A percentile compares a stretch with the other conserved stretches of the same genome.
These are phyloP conservation scores for Myxozyma monticola DNA, from an alignment of 805 yeast species.

Conservation along the genomic window DNA sequence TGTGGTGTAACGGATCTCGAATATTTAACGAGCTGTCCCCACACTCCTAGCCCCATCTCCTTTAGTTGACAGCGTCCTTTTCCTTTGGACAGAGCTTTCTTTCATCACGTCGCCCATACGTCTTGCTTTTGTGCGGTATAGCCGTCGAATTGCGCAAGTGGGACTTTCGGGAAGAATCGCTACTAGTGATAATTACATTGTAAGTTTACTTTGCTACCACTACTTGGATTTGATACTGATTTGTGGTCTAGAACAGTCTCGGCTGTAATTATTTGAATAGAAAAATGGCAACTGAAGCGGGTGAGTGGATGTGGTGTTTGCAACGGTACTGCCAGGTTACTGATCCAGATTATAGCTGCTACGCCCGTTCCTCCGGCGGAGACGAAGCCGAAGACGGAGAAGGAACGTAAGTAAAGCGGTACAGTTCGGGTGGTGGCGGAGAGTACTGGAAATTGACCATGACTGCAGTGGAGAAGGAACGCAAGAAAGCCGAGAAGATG, in stretches of 20 bases:
- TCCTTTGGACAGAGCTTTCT: neutral
- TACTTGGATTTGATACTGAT: neutral
- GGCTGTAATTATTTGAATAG: neutral
- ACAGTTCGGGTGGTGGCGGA: neutral
- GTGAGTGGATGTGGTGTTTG: neutral
- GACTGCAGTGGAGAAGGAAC: conserved; percentile 66
- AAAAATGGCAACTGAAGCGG: conserved; percentile 21
- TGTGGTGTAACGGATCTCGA: too few species aligned
- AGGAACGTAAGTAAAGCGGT: conserved; percentile 28
- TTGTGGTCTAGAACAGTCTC: neutral
- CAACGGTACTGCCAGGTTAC: neutral
- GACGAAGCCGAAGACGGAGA: conserved; percentile 33
- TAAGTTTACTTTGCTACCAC: neutral
- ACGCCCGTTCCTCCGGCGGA: conserved; percentile 6
- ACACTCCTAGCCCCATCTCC: too few species aligned
- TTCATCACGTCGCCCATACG: conserved; percentile 16
- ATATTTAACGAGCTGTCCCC: too few species aligned
- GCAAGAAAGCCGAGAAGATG: conserved; percentile 85
- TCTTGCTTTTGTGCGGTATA: conserved; percentile 2
- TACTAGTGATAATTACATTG: too few species aligned
- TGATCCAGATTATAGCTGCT: neutral
- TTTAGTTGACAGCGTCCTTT: too few species aligned
- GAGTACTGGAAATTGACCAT: neutral
- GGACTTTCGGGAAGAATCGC: neutral
- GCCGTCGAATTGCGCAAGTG: conserved; percentile 5